These are phyloP conservation scores for Prunus padus DNA, from an alignment of 306 rosid genomes.

Conservation along the genomic window DNA sequence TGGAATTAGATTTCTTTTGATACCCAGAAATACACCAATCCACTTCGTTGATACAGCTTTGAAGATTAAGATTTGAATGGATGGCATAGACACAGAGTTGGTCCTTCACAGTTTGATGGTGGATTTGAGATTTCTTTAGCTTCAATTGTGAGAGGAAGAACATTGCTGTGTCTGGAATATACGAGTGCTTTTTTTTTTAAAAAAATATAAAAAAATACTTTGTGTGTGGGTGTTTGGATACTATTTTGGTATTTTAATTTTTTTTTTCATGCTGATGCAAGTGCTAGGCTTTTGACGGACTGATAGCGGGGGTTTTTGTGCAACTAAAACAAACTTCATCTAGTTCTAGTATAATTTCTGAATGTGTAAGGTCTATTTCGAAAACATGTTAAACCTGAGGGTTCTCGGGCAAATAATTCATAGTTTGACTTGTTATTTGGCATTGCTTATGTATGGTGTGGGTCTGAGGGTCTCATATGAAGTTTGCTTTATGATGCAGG, in stretches of 20 bases:
- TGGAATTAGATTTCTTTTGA: too few relatives aligned
- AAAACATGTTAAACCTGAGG: background rate
- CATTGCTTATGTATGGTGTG: background rate
- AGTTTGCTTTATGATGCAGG: constrained; percentile 35
- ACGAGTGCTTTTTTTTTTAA: background rate
- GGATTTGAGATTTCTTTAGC: background rate
- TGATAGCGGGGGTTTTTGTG: background rate
- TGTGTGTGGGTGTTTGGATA: background rate
- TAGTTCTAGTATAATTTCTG: background rate
- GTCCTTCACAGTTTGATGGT: background rate
- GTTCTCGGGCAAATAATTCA: background rate
- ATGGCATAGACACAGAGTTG: background rate
- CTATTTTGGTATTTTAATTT: background rate
- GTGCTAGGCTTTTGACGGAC: background rate
- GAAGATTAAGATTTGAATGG: background rate
- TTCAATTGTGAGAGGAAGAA: background rate
- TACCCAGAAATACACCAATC: too few relatives aligned
- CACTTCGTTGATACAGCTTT: too few relatives aligned
- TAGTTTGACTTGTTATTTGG: background rate
- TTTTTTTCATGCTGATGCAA: background rate
- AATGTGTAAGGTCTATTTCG: too few relatives aligned
- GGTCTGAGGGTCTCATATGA: constrained; percentile 7
- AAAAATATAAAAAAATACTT: too few relatives aligned
- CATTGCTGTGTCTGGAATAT: background rate
- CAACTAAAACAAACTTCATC: background rate